Evolutionary conservation across 805 yeast species (phyloP), one percentile per base, ranked within the genome.

Genomic region (Starmerella sp.): DNA sequence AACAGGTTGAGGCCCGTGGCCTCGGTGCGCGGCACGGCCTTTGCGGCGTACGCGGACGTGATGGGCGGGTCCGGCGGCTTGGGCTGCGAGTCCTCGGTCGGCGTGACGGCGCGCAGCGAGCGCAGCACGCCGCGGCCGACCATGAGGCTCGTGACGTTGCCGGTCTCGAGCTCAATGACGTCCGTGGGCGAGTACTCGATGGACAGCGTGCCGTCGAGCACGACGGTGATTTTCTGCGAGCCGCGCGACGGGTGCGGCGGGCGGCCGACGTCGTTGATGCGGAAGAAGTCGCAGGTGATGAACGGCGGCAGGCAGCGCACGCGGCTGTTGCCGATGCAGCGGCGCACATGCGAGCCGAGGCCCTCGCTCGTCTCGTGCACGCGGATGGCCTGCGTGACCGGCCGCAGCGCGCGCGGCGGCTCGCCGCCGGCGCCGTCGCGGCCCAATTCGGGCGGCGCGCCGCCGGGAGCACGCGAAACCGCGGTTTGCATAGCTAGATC

Each of bases 381-480:
- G 17, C 54, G 51, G n/a, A 48, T 43, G 2, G 52, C 11, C 9
- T 48, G 46, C 11, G 61, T 56, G 37, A 56, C 35, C 6, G 30
- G 48, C 15, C 57, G 49, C 37, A 48, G 53, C 13, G 54, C 95
- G 86, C 11, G 28, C 47, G 47, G 13, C 22, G 22, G 17, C 35
- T 10, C 46, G 46, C 17, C 15, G 14, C 38, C 38, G n/a, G n/a
- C 38, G 38, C n/a, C 38, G 6, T 14, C n/a, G 38, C 2, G n/a
- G 9, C 35, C 41, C 41, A 37, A 14, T 37, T 37, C 15, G 15
- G 15, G 41, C 17, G 41, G 41, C 41, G 41, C 15, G 13, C 13
- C 8, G 41, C 3, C 7, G 17, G 8, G 41, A 7, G 41, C 8
- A 7, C 17, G n/a, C 8, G 41, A 37, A 37, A 37, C 15, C 41